Evolutionary conservation across 2,329 filamentous ascomycete genomes (phyloP).

Genomic region (Diaporthe vaccinii): DNA sequence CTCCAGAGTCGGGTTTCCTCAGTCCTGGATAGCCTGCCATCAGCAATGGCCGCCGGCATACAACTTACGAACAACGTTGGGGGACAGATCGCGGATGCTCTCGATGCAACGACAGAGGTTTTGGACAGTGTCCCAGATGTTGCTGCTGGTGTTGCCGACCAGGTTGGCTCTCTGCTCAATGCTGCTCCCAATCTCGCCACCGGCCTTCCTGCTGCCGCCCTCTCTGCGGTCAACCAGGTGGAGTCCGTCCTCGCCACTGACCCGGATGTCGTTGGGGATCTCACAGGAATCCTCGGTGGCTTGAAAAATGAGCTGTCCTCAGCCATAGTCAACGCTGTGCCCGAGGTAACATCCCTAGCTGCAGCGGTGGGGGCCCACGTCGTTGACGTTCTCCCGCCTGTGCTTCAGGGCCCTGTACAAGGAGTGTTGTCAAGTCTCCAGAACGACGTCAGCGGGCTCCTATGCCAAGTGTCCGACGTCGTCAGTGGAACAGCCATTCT

Average conservation of each 20-base stretch:
- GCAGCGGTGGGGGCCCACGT: conserved; percentile 35
- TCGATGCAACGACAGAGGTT: conserved; percentile 36
- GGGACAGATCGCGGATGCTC: conserved; percentile 33
- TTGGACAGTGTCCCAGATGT: conserved; percentile 35
- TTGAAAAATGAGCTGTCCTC: conserved; percentile 35
- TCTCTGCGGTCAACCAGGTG: conserved; percentile 37
- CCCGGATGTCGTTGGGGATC: conserved; percentile 8
- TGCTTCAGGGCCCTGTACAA: conserved; percentile 34
- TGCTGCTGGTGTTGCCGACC: conserved; percentile 36
- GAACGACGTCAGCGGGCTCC: conserved; percentile 1
- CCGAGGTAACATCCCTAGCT: conserved; percentile 37
- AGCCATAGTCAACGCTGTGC: conserved; percentile 32
- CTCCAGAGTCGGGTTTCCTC: conserved; percentile 38
- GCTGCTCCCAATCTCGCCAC: conserved; percentile 40
- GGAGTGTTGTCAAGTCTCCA: conserved; percentile 35
- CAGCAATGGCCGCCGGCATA: conserved; percentile 38
- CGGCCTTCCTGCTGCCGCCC: conserved; percentile 39
- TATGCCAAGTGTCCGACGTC: conserved; percentile 36
- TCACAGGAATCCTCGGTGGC: conserved; percentile 24
- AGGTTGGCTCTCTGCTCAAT: conserved; percentile 38
- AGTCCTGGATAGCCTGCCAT: conserved; percentile 37
- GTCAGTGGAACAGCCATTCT: conserved; percentile 39
- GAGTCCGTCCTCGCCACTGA: conserved; percentile 31
- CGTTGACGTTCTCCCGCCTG: conserved; percentile 33
- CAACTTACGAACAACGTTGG: conserved; percentile 40